phyloP scores from a whole-genome alignment of 2,329 filamentous ascomycete species.

The Ceratocystis smalleyi region DNA sequence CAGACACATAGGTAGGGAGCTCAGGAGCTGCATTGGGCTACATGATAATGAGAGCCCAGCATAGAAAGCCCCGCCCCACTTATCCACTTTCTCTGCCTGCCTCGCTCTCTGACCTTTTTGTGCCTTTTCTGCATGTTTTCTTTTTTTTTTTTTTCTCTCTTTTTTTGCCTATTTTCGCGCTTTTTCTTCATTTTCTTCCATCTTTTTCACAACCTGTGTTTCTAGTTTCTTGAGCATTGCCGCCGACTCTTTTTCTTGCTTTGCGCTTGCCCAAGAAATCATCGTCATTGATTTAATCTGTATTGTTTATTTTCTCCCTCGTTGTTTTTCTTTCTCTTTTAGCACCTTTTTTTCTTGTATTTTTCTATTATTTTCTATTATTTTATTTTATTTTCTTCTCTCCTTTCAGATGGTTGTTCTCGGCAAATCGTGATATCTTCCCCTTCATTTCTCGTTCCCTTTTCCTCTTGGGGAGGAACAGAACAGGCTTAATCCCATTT shows the following conservation, averaged over 20 bases:
- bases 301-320: background rate
- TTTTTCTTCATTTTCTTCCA: background rate
- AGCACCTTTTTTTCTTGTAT: background rate
- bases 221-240: no score
- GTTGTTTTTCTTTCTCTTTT: background rate
- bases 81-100: background rate
- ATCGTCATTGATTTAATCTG: background rate
- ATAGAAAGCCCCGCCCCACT: background rate
- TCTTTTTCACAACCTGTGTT: background rate
- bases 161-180: background rate
- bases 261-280: background rate
- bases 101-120: background rate
- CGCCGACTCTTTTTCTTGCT: background rate
- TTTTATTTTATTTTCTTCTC: background rate
- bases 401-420: background rate
- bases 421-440: background rate
- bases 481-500: no score
- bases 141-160: background rate
- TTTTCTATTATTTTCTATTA: background rate
- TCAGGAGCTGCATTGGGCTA: no score
- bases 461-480: background rate
- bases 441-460: background rate
- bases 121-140: background rate
- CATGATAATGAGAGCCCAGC: background rate
- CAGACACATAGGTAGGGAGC: no score